A percentile compares a stretch with the other conserved stretches of the same genome.
Conservation (phyloP, 495 filamentous ascomycete species). For the Talaromyces proteolyticus region DNA sequence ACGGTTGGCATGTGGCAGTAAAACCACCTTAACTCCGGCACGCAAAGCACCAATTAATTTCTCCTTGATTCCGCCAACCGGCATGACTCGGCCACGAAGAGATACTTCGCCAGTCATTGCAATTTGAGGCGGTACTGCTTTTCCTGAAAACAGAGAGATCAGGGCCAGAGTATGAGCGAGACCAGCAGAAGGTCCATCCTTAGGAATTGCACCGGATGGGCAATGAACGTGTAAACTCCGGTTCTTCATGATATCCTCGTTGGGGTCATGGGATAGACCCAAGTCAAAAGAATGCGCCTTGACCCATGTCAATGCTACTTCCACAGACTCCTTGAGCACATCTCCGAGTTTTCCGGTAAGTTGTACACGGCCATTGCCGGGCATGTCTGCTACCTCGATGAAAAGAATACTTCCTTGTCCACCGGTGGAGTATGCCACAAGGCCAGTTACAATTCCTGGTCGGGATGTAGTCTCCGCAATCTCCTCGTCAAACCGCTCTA, state of each 20-base stretch:
- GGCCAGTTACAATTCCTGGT: constrained; percentile 92
- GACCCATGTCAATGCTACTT: constrained; percentile 94
- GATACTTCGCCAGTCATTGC: constrained; percentile 98
- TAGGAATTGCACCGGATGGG: constrained; percentile 89
- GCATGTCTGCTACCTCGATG: constrained; percentile 98
- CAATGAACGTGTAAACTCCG: constrained; percentile 96
- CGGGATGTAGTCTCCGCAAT: constrained; percentile 83
- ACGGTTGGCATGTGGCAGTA: constrained; percentile 81
- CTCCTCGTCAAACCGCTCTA: constrained; percentile 93
- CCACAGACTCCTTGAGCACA: constrained; percentile 94
- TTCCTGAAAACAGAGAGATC: constrained; percentile 85
- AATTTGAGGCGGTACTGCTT: constrained; percentile 82
- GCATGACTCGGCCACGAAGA: constrained; percentile 79
- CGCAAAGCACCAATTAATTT: constrained; percentile 92
- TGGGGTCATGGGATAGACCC: constrained; percentile 70
- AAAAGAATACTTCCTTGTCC: constrained; percentile 96
- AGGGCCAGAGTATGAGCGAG: constrained; percentile 91
- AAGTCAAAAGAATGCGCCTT: constrained; percentile 93
- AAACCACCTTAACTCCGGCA: constrained; percentile 90
- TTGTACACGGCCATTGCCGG: constrained; percentile 85
- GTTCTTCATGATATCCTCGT: constrained; percentile 93
- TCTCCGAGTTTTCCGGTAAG: constrained; percentile 98
- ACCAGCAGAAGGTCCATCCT: constrained; percentile 85
- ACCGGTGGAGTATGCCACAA: constrained; percentile 92
- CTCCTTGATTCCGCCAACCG: constrained; percentile 97